These are phyloP conservation scores for Leccinum subgranulosum DNA, from an alignment of 768 basidiomycete species.

Conservation along the genomic window DNA sequence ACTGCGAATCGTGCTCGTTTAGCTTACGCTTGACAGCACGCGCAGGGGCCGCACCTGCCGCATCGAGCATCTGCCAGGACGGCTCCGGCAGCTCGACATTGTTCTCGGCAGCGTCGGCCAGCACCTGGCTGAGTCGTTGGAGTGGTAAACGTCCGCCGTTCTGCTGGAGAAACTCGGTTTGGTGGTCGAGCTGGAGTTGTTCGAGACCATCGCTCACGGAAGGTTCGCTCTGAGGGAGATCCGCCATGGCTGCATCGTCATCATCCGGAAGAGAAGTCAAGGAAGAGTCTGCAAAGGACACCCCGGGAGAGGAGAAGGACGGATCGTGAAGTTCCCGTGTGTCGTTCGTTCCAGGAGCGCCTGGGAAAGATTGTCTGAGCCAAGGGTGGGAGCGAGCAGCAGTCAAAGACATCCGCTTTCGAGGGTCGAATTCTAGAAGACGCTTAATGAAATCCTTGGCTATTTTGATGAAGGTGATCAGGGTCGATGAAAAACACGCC, in stretches of 20 bases:
- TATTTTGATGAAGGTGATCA: slow-evolving; percentile 37
- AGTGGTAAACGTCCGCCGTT: slow-evolving; percentile 27
- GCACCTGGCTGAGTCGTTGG: slow-evolving; percentile 47
- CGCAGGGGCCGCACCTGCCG: slow-evolving; percentile 19
- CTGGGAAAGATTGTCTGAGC: slow-evolving; percentile 39
- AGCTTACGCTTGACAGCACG: slow-evolving; percentile 39
- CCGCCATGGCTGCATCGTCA: slow-evolving; percentile 17
- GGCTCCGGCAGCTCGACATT: slow-evolving; percentile 45
- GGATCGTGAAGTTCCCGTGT: not conserved
- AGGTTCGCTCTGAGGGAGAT: slow-evolving; percentile 13
- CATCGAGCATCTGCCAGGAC: slow-evolving; percentile 53
- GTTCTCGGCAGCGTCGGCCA: slow-evolving; percentile 44
- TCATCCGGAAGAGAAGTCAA: slow-evolving; percentile 23
- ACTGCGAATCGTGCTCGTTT: slow-evolving; percentile 22
- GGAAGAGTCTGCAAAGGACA: slow-evolving; percentile 15
- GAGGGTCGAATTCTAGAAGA: slow-evolving; percentile 66
- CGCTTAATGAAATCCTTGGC: slow-evolving; percentile 63
- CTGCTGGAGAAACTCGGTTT: slow-evolving; percentile 4
- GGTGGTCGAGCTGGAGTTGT: slow-evolving; percentile 32
- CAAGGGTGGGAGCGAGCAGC: slow-evolving; percentile 74
- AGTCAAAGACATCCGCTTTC: slow-evolving; percentile 64
- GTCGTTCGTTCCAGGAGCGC: not conserved
- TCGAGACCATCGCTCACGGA: slow-evolving; percentile 33
- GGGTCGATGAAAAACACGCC: not conserved
- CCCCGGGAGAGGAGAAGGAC: slow-evolving; percentile 9